Evolutionary conservation across 352 stramenopile species (phyloP), one percentile per base, ranked within the genome.

Genomic region (Pythium rhizo-oryzae): DNA sequence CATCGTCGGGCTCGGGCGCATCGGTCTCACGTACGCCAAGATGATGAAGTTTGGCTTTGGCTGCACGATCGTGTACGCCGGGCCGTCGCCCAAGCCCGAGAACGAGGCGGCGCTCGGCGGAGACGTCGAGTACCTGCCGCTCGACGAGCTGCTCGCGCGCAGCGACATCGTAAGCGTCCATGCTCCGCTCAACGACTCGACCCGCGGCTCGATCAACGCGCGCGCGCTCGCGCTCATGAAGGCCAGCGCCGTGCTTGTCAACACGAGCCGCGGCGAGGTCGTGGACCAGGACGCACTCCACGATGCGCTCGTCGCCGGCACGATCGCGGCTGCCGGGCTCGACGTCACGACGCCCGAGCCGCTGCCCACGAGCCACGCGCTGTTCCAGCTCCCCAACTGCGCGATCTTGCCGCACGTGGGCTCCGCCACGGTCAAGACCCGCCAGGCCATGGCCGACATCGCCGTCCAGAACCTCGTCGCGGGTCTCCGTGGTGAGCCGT

Each of bases 261-360:
- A 98, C 72, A 97, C 95, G 63, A 90, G 89, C 43, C 81, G 94
- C 46, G 94, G 94, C 44, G 91, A 95, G 25, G 81, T 98, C 52
- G 84, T 98, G 41, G 88, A 98, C 68, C 93, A 97, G 62, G 82
- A 93, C 28, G 85, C 86, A 30, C 78, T 94, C 4, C 58, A 80
- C 21, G 21, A 80, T 3, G 84, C 81, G 6, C 72, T 94, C 1
- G 46, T 19, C 3, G 75, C 60, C 9, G 74, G 83, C 28, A 19
- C 63, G 37, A 88, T 94, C 54, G 82, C 81, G 15, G 79, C 74
- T 9, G 85, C 84, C 8, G 84, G 75, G 30, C 75, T 98, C 33
- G 92, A 98, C 67, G 93, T 96, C 23, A 97, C 92, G 18, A 84
- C 79, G 33, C 92, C 92, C 8, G 94, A 98, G 81, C 94, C 94